These are phyloP conservation scores for Wickerhamiella azyma DNA, from an alignment of 805 yeast genomes.

Conservation along the genomic window DNA sequence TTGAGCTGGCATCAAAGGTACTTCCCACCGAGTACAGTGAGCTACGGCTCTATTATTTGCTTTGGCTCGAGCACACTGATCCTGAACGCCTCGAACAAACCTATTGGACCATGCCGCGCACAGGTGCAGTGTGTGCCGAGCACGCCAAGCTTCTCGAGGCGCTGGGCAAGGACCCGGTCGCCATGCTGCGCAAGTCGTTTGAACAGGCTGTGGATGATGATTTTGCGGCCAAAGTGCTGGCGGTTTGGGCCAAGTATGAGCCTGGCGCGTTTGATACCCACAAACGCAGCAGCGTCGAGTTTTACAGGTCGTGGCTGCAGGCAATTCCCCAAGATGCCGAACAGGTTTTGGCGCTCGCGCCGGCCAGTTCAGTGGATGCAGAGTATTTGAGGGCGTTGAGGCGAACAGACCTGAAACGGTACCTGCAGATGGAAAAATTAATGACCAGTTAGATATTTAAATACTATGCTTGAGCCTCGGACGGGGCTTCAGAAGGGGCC, in stretches of 20 bases:
- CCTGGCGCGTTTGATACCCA: conserved; percentile 4
- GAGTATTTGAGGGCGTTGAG: conserved; percentile 11
- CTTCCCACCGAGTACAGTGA: conserved; percentile 21
- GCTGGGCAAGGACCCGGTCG: neutral
- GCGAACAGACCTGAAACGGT: conserved; percentile 11
- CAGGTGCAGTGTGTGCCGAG: neutral
- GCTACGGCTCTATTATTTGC: conserved; percentile 23
- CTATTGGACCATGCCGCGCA: conserved; percentile 11
- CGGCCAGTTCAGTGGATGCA: conserved; percentile 9
- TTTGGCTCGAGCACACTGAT: conserved; percentile 18
- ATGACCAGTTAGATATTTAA: neutral
- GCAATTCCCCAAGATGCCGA: conserved; percentile 12
- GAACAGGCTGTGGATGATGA: neutral
- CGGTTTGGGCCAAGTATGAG: conserved; percentile 9
- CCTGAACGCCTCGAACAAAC: conserved; percentile 18
- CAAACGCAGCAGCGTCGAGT: neutral
- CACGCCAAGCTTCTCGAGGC: neutral
- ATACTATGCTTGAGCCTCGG: too few relatives aligned
- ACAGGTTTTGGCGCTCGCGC: conserved; percentile 11
- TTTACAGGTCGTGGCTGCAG: conserved; percentile 6
- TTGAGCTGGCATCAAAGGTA: conserved; percentile 36
- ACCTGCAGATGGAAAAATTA: conserved; percentile 9
- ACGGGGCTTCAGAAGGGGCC: too few relatives aligned
- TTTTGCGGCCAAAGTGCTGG: conserved; percentile 1
- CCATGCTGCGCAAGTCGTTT: neutral